These are phyloP conservation scores for Aspergillus neoniger DNA, from an alignment of 2,329 filamentous ascomycete species.

Conservation along the genomic window DNA sequence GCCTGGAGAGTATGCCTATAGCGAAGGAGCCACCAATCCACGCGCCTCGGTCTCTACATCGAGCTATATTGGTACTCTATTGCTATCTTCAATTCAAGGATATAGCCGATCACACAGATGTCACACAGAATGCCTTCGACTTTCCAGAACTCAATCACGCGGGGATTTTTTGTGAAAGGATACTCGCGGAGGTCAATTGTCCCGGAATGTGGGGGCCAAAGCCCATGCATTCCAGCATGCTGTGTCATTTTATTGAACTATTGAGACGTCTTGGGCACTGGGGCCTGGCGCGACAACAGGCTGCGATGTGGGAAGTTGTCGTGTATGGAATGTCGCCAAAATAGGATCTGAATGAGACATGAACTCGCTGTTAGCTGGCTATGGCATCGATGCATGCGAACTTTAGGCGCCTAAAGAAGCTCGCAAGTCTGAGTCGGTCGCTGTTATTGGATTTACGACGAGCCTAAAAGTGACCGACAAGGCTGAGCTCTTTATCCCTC, in stretches of 20 bases:
- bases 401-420: no score
- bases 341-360: background rate
- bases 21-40: conserved; percentile 29
- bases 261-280: background rate
- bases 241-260: background rate
- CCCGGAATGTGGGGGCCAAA: background rate
- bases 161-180: background rate
- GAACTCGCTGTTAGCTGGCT: background rate
- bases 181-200: background rate
- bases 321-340: background rate
- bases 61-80: conserved; percentile 25
- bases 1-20: conserved; percentile 23
- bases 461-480: no score
- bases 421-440: no score
- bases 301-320: background rate
- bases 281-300: background rate
- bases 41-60: conserved; percentile 26
- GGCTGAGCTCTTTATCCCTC: no score
- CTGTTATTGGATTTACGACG: no score
- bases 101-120: background rate
- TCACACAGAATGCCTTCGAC: background rate
- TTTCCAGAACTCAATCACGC: background rate
- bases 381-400: no score
- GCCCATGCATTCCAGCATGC: background rate
- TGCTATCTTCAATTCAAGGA: conserved; percentile 16